Percentiles rank a stretch among this genome's conserved stretches.
phyloP scores from a whole-genome alignment of 225 moss, liverwort and hornwort genomes.

The Marchantia polymorpha region DNA sequence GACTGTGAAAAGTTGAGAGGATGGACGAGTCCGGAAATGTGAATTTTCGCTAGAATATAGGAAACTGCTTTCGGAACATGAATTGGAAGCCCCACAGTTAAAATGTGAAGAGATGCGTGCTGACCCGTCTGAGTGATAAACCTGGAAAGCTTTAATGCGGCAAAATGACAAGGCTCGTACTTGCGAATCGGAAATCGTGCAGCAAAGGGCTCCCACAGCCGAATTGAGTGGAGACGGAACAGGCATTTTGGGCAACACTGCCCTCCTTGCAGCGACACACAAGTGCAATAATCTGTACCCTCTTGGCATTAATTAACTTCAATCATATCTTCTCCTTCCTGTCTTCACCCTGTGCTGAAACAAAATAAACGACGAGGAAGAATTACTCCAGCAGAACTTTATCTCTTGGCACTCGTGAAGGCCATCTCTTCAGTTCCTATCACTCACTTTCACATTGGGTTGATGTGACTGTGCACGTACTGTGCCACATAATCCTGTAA shows the following conservation, averaged over 20 bases:
- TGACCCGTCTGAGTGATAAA: slow-evolving; percentile 5
- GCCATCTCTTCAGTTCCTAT: neutral
- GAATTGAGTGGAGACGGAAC: slow-evolving; percentile 22
- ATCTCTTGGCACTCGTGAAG: no score
- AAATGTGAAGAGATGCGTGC: neutral
- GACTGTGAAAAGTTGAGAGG: neutral
- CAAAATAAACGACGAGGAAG: neutral
- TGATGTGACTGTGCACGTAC: neutral
- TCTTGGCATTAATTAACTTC: slow-evolving; percentile 39
- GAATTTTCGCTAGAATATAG: neutral
- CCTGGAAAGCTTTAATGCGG: slow-evolving; percentile 16
- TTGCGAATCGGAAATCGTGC: slow-evolving; percentile 16
- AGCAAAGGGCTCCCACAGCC: slow-evolving; percentile 20
- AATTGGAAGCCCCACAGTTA: neutral
- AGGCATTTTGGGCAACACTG: slow-evolving; percentile 29
- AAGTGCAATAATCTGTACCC: slow-evolving; percentile 15
- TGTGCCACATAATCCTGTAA: neutral
- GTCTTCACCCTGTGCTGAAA: neutral
- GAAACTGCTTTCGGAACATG: neutral
- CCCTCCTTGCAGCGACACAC: slow-evolving; percentile 24
- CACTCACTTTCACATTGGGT: neutral
- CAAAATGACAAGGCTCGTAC: slow-evolving; percentile 14
- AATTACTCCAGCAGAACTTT: neutral
- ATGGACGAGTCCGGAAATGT: neutral
- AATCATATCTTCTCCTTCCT: slow-evolving; percentile 17